Evolutionary conservation across 352 stramenopile species (phyloP).

Genomic region (Phytophthora melonis): DNA sequence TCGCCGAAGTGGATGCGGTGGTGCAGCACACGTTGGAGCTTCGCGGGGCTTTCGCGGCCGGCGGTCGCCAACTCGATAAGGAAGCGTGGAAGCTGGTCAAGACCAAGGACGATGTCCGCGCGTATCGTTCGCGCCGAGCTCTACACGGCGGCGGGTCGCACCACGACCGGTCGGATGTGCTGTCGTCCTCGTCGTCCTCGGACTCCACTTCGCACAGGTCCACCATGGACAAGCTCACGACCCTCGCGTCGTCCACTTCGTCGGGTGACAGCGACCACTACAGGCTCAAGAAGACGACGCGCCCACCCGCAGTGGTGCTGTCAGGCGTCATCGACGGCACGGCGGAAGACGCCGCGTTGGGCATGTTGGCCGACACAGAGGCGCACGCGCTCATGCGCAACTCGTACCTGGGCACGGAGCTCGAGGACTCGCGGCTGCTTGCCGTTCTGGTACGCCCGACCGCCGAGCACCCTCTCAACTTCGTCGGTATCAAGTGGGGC

Average conservation of each 20-base stretch:
- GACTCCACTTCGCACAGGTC: constrained; percentile 20
- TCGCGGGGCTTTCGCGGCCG: constrained; percentile 33
- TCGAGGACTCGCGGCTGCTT: constrained; percentile 45
- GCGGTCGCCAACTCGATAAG: constrained; percentile 34
- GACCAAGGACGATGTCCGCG: constrained; percentile 37
- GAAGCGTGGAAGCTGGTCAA: constrained; percentile 49
- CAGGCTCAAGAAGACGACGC: constrained; percentile 30
- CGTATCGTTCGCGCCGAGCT: constrained; percentile 37
- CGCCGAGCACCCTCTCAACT: constrained; percentile 44
- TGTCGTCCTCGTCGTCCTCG: constrained; percentile 33
- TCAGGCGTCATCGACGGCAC: constrained; percentile 36
- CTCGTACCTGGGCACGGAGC: constrained; percentile 42
- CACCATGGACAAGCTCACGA: constrained; percentile 35
- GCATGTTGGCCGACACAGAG: constrained; percentile 46
- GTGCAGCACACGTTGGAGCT: constrained; percentile 41
- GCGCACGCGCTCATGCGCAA: constrained; percentile 39
- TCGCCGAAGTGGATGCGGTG: constrained; percentile 34
- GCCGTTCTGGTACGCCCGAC: constrained; percentile 36
- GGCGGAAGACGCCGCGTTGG: constrained; percentile 46
- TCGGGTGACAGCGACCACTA: constrained; percentile 27
- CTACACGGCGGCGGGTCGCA: constrained; percentile 17
- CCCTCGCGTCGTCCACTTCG: constrained; percentile 28
- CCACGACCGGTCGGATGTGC: constrained; percentile 9
- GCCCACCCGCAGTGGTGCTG: constrained; percentile 32
- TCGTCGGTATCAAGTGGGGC: constrained; percentile 50